Conservation (phyloP, 1,284 basidiomycete genomes). For the Pseudozyma thailandica region DNA sequence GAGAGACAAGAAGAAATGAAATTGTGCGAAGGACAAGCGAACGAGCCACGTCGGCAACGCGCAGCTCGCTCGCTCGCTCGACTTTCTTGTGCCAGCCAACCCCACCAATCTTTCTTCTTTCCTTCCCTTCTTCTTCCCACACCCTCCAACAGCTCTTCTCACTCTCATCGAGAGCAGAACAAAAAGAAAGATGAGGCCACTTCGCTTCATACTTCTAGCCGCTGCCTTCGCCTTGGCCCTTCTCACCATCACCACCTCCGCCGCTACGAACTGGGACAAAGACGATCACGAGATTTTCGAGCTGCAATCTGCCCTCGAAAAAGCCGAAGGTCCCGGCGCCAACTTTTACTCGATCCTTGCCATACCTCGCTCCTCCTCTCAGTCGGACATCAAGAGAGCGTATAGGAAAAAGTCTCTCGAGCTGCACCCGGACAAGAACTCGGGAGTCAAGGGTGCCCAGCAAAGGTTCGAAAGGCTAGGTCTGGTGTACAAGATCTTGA, state of each 20-base stretch:
- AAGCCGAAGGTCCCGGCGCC: constrained; percentile 47
- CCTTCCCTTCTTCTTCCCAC: constrained; percentile 2
- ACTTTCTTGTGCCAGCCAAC: too few species aligned
- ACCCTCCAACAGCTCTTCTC: background rate
- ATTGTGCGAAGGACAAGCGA: too few species aligned
- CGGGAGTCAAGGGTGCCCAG: constrained; percentile 42
- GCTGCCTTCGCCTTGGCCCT: constrained; percentile 17
- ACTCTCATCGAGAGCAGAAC: background rate
- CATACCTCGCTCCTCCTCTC: constrained; percentile 39
- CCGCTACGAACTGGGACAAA: constrained; percentile 54
- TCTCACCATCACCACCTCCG: constrained; percentile 17
- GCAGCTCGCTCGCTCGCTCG: too few species aligned
- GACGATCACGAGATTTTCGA: constrained; percentile 66
- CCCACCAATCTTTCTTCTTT: too few species aligned
- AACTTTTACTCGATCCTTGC: constrained; percentile 64
- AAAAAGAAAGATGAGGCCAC: constrained; percentile 21
- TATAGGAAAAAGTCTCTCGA: constrained; percentile 63
- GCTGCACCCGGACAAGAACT: constrained; percentile 66
- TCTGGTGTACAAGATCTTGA: constrained; percentile 64
- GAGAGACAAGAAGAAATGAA: too few species aligned
- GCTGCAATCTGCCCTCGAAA: constrained; percentile 60
- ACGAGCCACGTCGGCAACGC: constrained; percentile 44
- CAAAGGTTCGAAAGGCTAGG: constrained; percentile 65
- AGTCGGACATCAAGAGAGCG: constrained; percentile 57
- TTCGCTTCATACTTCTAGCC: constrained; percentile 21